Evolutionary conservation across 345 rosid species (phyloP), one percentile per base, ranked within the genome.

Genomic region (Gossypium sturtianum): DNA sequence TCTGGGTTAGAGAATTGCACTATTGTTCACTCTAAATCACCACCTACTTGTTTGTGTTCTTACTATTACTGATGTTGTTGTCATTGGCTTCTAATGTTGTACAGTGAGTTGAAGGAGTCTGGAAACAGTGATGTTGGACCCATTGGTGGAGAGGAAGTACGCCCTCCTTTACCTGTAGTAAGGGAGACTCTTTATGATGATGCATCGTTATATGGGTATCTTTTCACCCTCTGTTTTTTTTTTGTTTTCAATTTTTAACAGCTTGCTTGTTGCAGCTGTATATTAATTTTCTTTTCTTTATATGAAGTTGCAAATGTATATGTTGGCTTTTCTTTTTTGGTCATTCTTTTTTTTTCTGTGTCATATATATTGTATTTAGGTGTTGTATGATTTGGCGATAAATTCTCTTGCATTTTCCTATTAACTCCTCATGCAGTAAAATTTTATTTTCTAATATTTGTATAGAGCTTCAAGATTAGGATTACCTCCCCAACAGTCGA

Each of bases 151-250:
- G 97, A 90, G 57, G 98, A 88, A 81, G 97, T 96, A 62, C 99
- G 99, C 51, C 77, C 99, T 82, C 99, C 99, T 75, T 81, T 96
- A 47, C 98, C 98, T 51, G 97, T 96, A 77, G 91, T 89, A 71
- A 89, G 98, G 84, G 99, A 96, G 77, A 94, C 98, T 22, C 97
- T 96, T 56, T 93, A 93, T 84, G 97, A 90, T 27, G 91, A 90
- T 82, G 72, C 89, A 4, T 57, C 83, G 80, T 61, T 84, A 72
- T 83, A 82, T 74, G 88, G 89, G 99, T 96, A 85, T 78, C 84
- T 75, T 75, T 44, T 13, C 51, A 62, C 11, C 69, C 51, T 51
- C 47, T 49, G 19, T 5, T 70, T 41, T 34, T 4, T 3, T 29
- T 29, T 29, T 29, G 4, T 34, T 22, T 15, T 63, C 7, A 13